Percentiles rank a stretch among this genome's conserved stretches.
phyloP scores from a whole-genome alignment of 1,139 yeast species.

The Suhomyces panamericanus region DNA sequence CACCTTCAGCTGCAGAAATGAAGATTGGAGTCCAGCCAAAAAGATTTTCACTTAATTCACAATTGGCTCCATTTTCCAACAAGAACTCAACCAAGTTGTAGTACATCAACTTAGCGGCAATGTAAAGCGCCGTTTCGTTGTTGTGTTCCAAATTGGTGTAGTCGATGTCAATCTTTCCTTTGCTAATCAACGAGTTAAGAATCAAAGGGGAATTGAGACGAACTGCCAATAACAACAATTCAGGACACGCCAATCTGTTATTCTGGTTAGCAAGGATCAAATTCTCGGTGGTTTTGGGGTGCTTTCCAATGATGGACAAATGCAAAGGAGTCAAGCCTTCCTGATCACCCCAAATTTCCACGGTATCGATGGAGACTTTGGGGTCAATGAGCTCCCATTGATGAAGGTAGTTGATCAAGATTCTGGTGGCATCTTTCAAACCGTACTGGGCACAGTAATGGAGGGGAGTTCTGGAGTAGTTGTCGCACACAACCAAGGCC shows the following conservation, averaged over 20 bases:
- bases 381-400: conserved; percentile 37
- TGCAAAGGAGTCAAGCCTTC: conserved; percentile 84
- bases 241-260: conserved; percentile 42
- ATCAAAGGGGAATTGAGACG: conserved; percentile 63
- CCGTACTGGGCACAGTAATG: conserved; percentile 94
- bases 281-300: conserved; percentile 71
- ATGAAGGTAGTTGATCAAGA: conserved; percentile 49
- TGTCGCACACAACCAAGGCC: conserved; percentile 65
- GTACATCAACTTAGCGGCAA: conserved; percentile 69
- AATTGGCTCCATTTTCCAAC: conserved; percentile 60
- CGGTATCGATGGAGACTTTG: conserved; percentile 56
- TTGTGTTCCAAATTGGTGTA: conserved; percentile 58
- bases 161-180: conserved; percentile 65
- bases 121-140: conserved; percentile 79
- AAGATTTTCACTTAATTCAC: conserved; percentile 73
- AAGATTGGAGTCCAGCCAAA: conserved; percentile 97
- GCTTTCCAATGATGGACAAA: conserved; percentile 78
- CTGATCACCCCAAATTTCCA: conserved; percentile 74
- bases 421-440: conserved; percentile 58
- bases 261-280: conserved; percentile 48
- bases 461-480: conserved; percentile 78
- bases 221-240: conserved; percentile 67
- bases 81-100: conserved; percentile 55
- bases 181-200: conserved; percentile 52
- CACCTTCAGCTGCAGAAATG: conserved; percentile 89